Evolutionary conservation across 179 eudicot genomes (phyloP).

Genomic region (Heliamphora pulchella): DNA sequence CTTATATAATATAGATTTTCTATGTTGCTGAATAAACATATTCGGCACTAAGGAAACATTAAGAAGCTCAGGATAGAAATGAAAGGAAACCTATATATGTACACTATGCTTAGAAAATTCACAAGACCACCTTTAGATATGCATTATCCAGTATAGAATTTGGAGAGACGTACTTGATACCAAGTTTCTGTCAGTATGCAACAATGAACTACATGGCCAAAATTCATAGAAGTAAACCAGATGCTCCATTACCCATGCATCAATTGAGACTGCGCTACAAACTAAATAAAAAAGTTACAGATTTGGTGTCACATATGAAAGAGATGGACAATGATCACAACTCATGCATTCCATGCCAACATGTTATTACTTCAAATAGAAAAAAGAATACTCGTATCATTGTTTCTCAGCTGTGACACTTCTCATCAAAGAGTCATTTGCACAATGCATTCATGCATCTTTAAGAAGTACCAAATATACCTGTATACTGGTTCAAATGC

Average conservation of each 20-base stretch:
- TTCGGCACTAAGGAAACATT: background rate
- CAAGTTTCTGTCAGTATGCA: background rate
- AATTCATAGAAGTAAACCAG: background rate
- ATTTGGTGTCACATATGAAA: background rate
- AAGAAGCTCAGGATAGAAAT: background rate
- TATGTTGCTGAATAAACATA: too few relatives aligned
- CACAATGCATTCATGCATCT: background rate
- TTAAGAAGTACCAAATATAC: constrained; percentile 29
- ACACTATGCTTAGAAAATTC: background rate
- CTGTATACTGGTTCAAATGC: constrained; percentile 70
- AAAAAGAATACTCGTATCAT: background rate
- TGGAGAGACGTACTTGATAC: background rate
- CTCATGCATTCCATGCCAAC: background rate
- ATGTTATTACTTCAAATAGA: background rate
- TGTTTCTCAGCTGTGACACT: background rate
- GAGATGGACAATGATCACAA: background rate
- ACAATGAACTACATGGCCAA: background rate
- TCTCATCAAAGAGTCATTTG: background rate
- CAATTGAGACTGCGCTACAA: background rate
- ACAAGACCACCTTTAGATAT: background rate
- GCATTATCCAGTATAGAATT: background rate
- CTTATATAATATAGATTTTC: too few relatives aligned
- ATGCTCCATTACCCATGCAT: background rate
- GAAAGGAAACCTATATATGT: background rate
- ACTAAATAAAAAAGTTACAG: background rate